Evolutionary conservation across 306 rosid species (phyloP).

Genomic region (Cicer pinnatifidum): DNA sequence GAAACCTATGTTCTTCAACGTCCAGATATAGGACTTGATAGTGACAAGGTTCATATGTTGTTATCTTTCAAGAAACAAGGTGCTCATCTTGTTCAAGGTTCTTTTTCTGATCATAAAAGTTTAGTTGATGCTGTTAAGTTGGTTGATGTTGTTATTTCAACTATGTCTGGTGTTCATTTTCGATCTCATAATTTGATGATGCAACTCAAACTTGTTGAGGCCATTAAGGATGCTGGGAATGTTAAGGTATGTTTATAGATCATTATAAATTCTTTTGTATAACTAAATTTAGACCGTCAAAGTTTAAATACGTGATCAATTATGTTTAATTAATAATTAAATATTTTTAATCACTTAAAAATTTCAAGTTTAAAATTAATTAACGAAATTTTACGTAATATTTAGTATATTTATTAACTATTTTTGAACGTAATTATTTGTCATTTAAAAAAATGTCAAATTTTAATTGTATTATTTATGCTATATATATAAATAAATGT

Average conservation of each 20-base stretch:
- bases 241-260: slow-evolving; percentile 58
- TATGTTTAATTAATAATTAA: no score
- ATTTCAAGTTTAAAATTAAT: no score
- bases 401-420: no score
- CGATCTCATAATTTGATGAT: slow-evolving; percentile 67
- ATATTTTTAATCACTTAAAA: no score
- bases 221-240: slow-evolving; percentile 80
- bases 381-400: no score
- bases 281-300: no score
- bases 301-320: no score
- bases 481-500: no score
- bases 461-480: no score
- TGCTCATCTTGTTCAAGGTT: slow-evolving; percentile 67
- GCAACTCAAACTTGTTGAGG: slow-evolving; percentile 85
- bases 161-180: slow-evolving; percentile 82
- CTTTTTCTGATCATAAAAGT: slow-evolving; percentile 68
- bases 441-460: no score
- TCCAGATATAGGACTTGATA: slow-evolving; percentile 71
- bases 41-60: slow-evolving; percentile 68
- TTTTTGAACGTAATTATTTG: no score
- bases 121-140: slow-evolving; percentile 71
- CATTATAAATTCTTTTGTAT: no score
- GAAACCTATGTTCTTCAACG: slow-evolving; percentile 70
- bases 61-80: slow-evolving; percentile 74
- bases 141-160: slow-evolving; percentile 75